Conservation (phyloP, 2,329 filamentous ascomycete genomes). For the Chaetomium sp. region DNA sequence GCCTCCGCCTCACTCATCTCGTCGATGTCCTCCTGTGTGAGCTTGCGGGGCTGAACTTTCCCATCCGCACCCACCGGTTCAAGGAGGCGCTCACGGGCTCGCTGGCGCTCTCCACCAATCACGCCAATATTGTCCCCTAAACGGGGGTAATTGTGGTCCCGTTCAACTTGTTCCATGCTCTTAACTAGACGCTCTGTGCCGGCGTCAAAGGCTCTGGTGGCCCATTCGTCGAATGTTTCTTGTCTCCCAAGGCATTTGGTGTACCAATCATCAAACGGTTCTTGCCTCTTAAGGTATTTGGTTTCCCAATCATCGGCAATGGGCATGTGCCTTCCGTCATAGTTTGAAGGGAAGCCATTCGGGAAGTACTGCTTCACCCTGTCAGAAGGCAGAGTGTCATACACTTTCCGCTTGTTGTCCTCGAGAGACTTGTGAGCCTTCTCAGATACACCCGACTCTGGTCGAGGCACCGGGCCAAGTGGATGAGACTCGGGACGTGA, state of each 20-base stretch:
- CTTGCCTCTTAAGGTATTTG: slow-evolving; percentile 23
- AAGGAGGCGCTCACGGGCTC: slow-evolving; percentile 9
- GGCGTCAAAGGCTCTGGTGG: slow-evolving; percentile 34
- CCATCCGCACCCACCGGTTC: slow-evolving; percentile 18
- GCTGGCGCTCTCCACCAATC: slow-evolving; percentile 32
- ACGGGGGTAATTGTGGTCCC: slow-evolving; percentile 27
- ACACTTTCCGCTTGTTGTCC: slow-evolving; percentile 12
- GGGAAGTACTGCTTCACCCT: slow-evolving; percentile 29
- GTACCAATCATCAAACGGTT: slow-evolving; percentile 23
- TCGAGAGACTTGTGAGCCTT: background rate
- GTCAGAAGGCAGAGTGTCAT: slow-evolving; percentile 28
- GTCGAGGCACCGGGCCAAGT: background rate
- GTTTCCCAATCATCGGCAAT: slow-evolving; percentile 24
- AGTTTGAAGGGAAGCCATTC: slow-evolving; percentile 27
- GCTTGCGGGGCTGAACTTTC: slow-evolving; percentile 23
- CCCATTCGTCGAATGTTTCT: slow-evolving; percentile 16
- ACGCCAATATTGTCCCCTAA: slow-evolving; percentile 31
- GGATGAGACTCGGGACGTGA: background rate
- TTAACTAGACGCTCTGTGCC: slow-evolving; percentile 33
- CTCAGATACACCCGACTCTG: background rate
- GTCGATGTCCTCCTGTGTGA: slow-evolving; percentile 35
- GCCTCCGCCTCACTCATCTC: slow-evolving; percentile 34
- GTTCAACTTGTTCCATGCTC: slow-evolving; percentile 26
- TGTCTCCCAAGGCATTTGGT: slow-evolving; percentile 23
- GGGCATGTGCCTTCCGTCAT: slow-evolving; percentile 19